phyloP scores from a whole-genome alignment of 208 protist species.

The Leishmania lainsoni region DNA sequence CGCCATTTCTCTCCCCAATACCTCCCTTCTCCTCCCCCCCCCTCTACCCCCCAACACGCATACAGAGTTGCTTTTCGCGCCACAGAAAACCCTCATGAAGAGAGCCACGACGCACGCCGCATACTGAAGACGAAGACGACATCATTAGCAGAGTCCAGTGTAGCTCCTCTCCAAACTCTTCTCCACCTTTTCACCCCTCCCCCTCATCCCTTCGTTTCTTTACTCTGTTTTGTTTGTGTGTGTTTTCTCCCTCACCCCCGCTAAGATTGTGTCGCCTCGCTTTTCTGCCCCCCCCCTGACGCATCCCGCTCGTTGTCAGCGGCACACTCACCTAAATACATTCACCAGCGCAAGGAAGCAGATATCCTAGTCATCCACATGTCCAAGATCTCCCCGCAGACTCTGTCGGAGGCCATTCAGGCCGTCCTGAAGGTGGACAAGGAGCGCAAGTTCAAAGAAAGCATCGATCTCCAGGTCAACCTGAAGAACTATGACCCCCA shows the following conservation, averaged over 20 bases:
- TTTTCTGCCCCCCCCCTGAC: too few species aligned
- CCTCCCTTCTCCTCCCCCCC: not conserved
- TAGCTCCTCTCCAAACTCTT: not conserved
- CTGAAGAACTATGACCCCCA: constrained; percentile 99
- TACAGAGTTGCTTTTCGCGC: constrained; percentile 8
- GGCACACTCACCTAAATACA: too few species aligned
- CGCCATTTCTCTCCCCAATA: not conserved
- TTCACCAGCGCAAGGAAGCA: too few species aligned
- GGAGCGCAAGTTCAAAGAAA: constrained; percentile 98
- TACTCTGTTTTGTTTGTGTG: not conserved
- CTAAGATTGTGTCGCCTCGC: not conserved
- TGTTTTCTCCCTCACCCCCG: not conserved
- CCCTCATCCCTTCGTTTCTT: too few species aligned
- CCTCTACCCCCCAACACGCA: not conserved
- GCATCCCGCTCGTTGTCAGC: not conserved
- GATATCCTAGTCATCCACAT: constrained; percentile 32
- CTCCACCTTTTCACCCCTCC: too few species aligned
- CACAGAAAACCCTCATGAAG: constrained; percentile 1
- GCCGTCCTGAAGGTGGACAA: constrained; percentile 73
- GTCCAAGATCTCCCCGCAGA: constrained; percentile 88
- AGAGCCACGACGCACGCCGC: constrained; percentile 9
- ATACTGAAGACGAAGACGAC: constrained; percentile 14
- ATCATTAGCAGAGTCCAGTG: constrained; percentile 7
- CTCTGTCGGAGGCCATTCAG: constrained; percentile 87
- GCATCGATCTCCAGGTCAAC: constrained; percentile 99